phyloP scores from a whole-genome alignment of 2,329 filamentous ascomycete genomes.

The Rachicladosporium sp. region DNA sequence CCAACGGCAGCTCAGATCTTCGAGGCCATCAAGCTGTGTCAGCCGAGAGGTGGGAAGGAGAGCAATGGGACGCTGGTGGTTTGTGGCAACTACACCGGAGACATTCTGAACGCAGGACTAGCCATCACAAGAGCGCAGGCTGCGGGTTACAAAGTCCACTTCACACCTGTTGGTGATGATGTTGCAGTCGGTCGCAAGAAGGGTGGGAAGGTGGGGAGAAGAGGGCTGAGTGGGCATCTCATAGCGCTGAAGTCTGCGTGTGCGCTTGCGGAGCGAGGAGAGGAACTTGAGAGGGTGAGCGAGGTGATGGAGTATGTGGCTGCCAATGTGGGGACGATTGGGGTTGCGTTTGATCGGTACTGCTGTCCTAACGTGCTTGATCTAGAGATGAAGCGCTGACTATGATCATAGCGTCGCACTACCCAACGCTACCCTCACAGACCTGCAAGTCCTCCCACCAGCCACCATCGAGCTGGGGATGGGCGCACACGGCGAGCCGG shows the following conservation, averaged over 20 bases:
- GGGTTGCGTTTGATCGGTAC: conserved; percentile 25
- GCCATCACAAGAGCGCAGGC: conserved; percentile 47
- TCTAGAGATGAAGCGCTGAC: conserved; percentile 6
- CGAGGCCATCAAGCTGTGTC: conserved; percentile 42
- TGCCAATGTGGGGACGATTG: conserved; percentile 24
- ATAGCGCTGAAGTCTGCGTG: conserved; percentile 49
- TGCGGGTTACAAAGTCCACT: conserved; percentile 41
- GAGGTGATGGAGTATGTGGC: conserved; percentile 27
- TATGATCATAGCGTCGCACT: conserved; percentile 19
- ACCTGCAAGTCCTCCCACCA: conserved; percentile 42
- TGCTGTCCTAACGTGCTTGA: too few relatives aligned
- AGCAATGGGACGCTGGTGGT: conserved; percentile 44
- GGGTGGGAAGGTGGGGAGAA: conserved; percentile 46
- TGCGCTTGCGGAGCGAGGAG: conserved; percentile 35
- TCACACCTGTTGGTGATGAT: conserved; percentile 53
- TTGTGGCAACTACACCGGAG: conserved; percentile 54
- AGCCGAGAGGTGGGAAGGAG: conserved; percentile 32
- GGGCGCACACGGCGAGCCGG: conserved; percentile 56
- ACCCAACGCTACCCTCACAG: conserved; percentile 44
- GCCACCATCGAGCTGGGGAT: conserved; percentile 52
- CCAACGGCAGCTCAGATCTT: conserved; percentile 53
- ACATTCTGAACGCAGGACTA: conserved; percentile 50
- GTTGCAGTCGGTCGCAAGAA: conserved; percentile 48
- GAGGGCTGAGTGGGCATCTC: conserved; percentile 51
- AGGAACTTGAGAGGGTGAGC: conserved; percentile 21